Evolutionary conservation across 1,284 basidiomycete genomes (phyloP).

Genomic region (Ceratobasidium sp.): DNA sequence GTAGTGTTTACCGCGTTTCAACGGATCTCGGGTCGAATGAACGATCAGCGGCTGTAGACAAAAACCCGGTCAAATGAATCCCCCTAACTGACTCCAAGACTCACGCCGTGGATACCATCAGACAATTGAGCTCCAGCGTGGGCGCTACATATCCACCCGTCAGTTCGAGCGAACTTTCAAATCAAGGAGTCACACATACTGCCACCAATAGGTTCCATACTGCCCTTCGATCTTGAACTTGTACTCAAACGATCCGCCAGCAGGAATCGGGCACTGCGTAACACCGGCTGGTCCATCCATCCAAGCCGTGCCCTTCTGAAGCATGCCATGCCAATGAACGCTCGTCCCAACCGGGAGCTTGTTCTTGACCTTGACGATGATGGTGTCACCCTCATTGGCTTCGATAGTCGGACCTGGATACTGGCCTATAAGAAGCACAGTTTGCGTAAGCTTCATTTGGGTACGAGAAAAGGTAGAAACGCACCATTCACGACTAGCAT

Average conservation of each 20-base stretch:
- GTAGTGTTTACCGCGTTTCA: slow-evolving; percentile 53
- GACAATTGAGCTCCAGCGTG: slow-evolving; percentile 34
- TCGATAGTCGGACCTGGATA: slow-evolving; percentile 66
- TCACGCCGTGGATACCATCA: slow-evolving; percentile 51
- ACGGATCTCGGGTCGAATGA: slow-evolving; percentile 55
- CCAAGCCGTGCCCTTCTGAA: slow-evolving; percentile 60
- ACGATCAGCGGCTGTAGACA: slow-evolving; percentile 57
- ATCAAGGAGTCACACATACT: slow-evolving; percentile 53
- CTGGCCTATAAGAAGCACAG: slow-evolving; percentile 53
- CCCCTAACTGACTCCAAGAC: slow-evolving; percentile 49
- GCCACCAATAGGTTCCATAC: slow-evolving; percentile 57
- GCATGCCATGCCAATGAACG: slow-evolving; percentile 64
- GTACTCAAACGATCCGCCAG: slow-evolving; percentile 64
- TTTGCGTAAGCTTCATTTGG: background rate
- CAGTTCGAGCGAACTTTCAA: background rate
- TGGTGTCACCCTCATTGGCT: slow-evolving; percentile 63
- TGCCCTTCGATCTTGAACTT: slow-evolving; percentile 57
- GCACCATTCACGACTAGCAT: slow-evolving; percentile 65
- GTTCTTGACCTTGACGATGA: slow-evolving; percentile 63
- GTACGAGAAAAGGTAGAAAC: slow-evolving; percentile 23
- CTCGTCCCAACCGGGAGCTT: slow-evolving; percentile 57
- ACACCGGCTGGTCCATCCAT: slow-evolving; percentile 65
- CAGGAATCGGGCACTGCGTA: slow-evolving; percentile 67
- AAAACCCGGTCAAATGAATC: background rate
- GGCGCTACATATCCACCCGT: slow-evolving; percentile 7